Evolutionary conservation across 148 eudicot species (phyloP), one percentile per base, ranked within the genome.

Genomic region (Camellia sinensis): DNA sequence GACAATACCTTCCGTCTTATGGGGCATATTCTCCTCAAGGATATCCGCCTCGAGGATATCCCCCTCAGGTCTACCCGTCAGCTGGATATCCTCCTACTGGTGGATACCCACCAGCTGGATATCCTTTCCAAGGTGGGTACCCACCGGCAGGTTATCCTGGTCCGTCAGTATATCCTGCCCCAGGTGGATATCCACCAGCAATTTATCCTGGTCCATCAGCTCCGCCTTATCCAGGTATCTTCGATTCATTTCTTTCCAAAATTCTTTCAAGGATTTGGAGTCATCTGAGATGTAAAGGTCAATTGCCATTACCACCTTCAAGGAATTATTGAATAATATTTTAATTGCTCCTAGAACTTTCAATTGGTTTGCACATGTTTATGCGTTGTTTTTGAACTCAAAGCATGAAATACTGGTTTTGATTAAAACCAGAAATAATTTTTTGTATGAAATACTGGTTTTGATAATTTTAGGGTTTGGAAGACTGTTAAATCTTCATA

Each of bases 131-230:
- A 13, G 87, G 86, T 17, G 89, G 90, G 17, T 82, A 87, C 56
- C 87, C 89, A 8, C 85, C 83, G n/a, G 69, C 59, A 6, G 81
- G 73, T 21, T 82, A 82, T 71, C 85, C 76, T 71, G 11, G 70
- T 43, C 83, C 85, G 6, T 81, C 80, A 12, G 77, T 73, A 0
- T 87, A 88, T 73, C 89, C 92, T 43, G 80, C 85, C 71, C 73
- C 76, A 50, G 89, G 83, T 14, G 86, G 85, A 56, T 91, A 91
- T 65, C 89, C 90, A 8, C 88, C 89, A 18, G 82, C 88, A 43
- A 89, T 85, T 18, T 89, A 89, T 78, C 86, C 87, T 59, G 82
- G 83, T 75, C 87, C 82, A 69, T 80, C 93, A 8, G 84, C 86
- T 61, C 75, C 87, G n/a, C n/a, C n/a, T n/a, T n/a, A n/a, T 80